Base-by-base conservation (phyloP, 352 stramenopile species). In the Globisporangium ultimum region DNA sequence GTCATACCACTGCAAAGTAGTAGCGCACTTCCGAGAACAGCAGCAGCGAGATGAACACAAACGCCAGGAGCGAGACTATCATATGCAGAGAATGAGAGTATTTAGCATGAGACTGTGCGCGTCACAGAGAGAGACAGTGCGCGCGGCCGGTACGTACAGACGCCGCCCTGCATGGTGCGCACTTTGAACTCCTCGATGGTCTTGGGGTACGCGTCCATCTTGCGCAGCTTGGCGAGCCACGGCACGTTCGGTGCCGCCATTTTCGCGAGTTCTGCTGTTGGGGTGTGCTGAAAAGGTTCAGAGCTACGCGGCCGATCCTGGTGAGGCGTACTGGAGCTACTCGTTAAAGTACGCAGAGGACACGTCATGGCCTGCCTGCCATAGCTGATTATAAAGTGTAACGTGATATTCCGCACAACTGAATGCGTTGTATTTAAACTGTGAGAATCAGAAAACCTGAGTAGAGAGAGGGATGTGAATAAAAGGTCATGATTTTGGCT, bases 141-240 rank as follows among this genome's bases (percentile, higher is more conserved):
- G 36, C 36, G 36, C 36, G 36, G 12, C 36, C 12, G 28, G 28
- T 17, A 84, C 76, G 56, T 74, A 87, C 79, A 89, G n/a, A 94
- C 41, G 0, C 85, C 85, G 17, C 85, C 85, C 57, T 93, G 79
- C 55, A 87, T 79, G 42, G 85, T 94, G 60, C 82, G 81, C 56
- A 93, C 83, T 71, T 93, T 94, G 68, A 94, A 94, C 73, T 94
- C 85, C 55, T 94, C 85, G 57, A 94, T 90, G 28, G 85, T 93
- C 76, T 94, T 94, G 15, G 85, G 85, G 56, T 94, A 89, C 58
- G 82, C 81, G 70, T 94, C 85, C 55, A 94, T 72, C 36, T 76
- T 69, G 28, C 58, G 58, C 48, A 63, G 58, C 55, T 68, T 68
- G 14, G 63, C 51, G 63, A 74, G 67, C 67, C 67, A 74, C 53